Evolutionary conservation across 179 eudicot species (phyloP).

Genomic region (Spinacia oleracea): DNA sequence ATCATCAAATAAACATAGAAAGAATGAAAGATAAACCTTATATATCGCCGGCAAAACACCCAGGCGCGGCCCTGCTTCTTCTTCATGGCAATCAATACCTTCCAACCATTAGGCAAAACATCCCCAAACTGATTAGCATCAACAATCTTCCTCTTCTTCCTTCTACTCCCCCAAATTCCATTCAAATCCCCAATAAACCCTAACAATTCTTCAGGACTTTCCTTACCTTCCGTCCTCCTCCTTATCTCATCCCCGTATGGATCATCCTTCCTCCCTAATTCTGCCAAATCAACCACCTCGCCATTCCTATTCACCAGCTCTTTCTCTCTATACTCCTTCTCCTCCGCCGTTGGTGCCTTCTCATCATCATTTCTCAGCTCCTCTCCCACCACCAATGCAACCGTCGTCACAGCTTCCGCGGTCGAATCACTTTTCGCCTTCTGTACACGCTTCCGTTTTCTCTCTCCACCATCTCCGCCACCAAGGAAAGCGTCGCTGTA

Average conservation of each 20-base stretch:
- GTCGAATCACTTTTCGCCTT: conserved; percentile 32
- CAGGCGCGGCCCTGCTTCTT: conserved; percentile 73
- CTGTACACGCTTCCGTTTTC: conserved; percentile 51
- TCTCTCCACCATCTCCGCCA: conserved; percentile 8
- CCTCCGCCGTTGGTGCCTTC: conserved; percentile 21
- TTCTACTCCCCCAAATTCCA: conserved; percentile 89
- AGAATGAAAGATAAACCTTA: conserved; percentile 49
- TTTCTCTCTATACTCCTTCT: conserved; percentile 45
- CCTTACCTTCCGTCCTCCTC: conserved; percentile 54
- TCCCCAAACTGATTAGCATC: conserved; percentile 78
- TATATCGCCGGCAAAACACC: conserved; percentile 73
- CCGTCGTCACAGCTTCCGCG: neutral
- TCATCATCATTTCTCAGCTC: conserved; percentile 20
- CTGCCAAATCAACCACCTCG: conserved; percentile 53
- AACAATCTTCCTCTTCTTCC: conserved; percentile 81
- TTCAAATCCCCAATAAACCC: conserved; percentile 61
- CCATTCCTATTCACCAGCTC: conserved; percentile 62
- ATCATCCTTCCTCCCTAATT: conserved; percentile 54
- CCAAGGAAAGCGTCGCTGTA: conserved; percentile 23
- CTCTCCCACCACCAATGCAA: conserved; percentile 16
- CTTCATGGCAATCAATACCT: conserved; percentile 60
- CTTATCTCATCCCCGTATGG: conserved; percentile 57
- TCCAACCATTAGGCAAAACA: conserved; percentile 81
- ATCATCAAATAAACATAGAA: neutral
- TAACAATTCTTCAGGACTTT: conserved; percentile 55